These are phyloP conservation scores for Alternaria consortialis DNA, from an alignment of 2,329 filamentous ascomycete genomes.

Conservation along the genomic window DNA sequence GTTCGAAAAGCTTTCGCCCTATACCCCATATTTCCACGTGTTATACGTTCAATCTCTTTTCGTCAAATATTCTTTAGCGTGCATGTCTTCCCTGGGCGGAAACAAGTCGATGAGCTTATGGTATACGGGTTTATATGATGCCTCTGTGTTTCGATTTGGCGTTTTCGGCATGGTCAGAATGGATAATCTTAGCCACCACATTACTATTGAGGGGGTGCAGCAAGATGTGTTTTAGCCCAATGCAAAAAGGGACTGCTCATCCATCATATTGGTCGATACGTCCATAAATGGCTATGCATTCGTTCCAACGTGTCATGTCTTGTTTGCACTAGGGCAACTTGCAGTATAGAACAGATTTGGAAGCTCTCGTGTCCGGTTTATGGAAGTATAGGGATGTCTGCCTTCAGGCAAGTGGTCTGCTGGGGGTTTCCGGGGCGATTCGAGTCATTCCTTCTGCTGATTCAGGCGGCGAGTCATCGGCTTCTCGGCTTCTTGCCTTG, in stretches of 20 bases:
- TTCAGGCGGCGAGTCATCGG: background rate
- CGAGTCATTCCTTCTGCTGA: background rate
- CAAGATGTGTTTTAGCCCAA: conserved; percentile 7
- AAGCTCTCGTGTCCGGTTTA: background rate
- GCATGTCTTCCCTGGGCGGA: conserved; percentile 13
- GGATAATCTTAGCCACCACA: background rate
- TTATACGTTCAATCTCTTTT: conserved; percentile 15
- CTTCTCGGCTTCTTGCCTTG: background rate
- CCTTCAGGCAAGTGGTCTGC: background rate
- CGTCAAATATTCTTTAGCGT: conserved; percentile 17
- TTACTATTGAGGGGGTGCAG: background rate
- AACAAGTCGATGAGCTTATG: conserved; percentile 6
- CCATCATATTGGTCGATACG: background rate
- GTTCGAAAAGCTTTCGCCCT: conserved; percentile 11
- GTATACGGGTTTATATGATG: conserved; percentile 7
- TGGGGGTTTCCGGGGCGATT: background rate
- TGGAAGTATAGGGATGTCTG: background rate
- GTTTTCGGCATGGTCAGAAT: conserved; percentile 5
- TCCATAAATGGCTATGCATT: background rate
- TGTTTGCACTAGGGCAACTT: background rate
- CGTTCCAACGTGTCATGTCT: background rate
- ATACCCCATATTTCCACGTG: conserved; percentile 12
- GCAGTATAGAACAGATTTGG: background rate
- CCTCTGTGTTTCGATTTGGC: conserved; percentile 6
- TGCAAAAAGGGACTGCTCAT: background rate